These are phyloP conservation scores for Ophiosphaerella korrae DNA, from an alignment of 2,329 filamentous ascomycete genomes.

Conservation along the genomic window DNA sequence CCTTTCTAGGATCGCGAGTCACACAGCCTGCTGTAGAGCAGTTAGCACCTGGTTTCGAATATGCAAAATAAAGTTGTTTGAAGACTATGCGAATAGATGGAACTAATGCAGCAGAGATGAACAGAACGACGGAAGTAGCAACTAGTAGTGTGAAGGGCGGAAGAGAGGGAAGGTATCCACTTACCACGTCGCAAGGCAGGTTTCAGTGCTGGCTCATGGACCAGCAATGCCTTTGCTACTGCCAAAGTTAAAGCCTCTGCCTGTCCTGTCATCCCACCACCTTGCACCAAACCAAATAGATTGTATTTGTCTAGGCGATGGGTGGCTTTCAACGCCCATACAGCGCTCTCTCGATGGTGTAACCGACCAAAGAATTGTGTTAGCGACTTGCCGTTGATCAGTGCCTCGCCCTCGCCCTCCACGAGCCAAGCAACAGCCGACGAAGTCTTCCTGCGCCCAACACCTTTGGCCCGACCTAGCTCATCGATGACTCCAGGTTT, in stretches of 20 bases:
- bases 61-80: conserved; percentile 8
- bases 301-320: conserved; percentile 94
- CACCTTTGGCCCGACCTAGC: conserved; percentile 77
- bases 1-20: conserved; percentile 85
- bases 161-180: conserved; percentile 43
- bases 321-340: conserved; percentile 87
- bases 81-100: conserved; percentile 5
- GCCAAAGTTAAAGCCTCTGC: conserved; percentile 93
- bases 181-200: conserved; percentile 85
- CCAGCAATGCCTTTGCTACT: conserved; percentile 82
- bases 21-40: conserved; percentile 77
- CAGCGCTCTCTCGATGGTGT: conserved; percentile 91
- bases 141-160: conserved; percentile 1
- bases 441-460: conserved; percentile 86
- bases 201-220: conserved; percentile 92
- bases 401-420: conserved; percentile 86
- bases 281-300: conserved; percentile 81
- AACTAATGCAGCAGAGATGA: not conserved
- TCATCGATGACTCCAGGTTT: conserved; percentile 72
- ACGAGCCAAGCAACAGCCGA: conserved; percentile 85
- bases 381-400: conserved; percentile 89
- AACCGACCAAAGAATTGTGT: conserved; percentile 81
- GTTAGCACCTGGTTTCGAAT: conserved; percentile 49
- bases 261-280: conserved; percentile 92
- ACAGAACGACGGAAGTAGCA: conserved; percentile 1